These are phyloP conservation scores for Knoxia roxburghii DNA, from an alignment of 257 asterid genomes.

Conservation along the genomic window DNA sequence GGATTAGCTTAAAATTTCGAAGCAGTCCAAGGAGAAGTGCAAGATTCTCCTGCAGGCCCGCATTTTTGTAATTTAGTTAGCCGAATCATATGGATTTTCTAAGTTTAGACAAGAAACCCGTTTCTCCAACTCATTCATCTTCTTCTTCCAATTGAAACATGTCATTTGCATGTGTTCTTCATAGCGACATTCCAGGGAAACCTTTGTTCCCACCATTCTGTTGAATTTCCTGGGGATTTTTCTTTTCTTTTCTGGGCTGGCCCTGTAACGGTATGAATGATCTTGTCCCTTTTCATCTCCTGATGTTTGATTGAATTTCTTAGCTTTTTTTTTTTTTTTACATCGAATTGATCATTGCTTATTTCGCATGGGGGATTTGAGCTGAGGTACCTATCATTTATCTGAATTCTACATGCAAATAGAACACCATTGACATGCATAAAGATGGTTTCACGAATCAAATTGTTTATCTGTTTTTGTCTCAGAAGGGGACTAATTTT, in stretches of 20 bases:
- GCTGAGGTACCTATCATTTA: not conserved
- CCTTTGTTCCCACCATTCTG: not conserved
- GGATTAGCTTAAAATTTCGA: not conserved
- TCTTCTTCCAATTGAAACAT: not conserved
- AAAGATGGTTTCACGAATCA: not conserved
- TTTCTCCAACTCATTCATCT: not conserved
- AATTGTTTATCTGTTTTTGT: not conserved
- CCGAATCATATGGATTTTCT: not conserved
- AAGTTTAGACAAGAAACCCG: not conserved
- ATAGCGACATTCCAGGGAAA: slow-evolving; percentile 7
- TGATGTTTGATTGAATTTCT: not conserved
- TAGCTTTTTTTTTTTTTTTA: not conserved
- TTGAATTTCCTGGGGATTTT: not conserved
- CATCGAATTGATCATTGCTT: not conserved
- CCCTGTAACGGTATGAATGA: not conserved
- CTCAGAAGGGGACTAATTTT: not conserved
- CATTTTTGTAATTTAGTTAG: no score
- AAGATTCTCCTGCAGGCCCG: slow-evolving; percentile 3
- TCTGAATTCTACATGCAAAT: not conserved
- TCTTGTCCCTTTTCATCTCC: not conserved
- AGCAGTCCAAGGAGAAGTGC: not conserved
- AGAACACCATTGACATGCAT: not conserved
- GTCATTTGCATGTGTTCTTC: slow-evolving; percentile 8
- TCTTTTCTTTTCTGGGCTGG: not conserved
- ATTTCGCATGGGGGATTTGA: not conserved